A percentile compares a stretch with the other conserved stretches of the same genome.
Evolutionary conservation across 2,329 filamentous ascomycete genomes (phyloP).

Genomic region (Diaporthe sp.): DNA sequence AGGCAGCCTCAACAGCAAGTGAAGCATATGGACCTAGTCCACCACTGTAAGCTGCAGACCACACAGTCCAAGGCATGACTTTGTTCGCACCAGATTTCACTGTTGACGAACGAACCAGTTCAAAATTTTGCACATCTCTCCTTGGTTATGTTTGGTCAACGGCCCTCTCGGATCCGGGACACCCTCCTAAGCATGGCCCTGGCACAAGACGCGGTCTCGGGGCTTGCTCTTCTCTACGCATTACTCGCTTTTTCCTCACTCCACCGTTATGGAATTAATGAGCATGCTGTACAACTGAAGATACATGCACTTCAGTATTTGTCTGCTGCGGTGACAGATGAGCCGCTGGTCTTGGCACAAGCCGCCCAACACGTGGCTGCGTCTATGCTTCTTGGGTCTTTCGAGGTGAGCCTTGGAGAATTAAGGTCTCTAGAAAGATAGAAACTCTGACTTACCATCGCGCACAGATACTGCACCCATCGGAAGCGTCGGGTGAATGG

Average conservation of each 20-base stretch:
- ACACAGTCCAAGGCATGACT: neutral
- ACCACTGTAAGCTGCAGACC: neutral
- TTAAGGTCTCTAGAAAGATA: rapidly evolving
- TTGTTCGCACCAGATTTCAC: neutral
- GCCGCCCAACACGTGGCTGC: constrained; percentile 13
- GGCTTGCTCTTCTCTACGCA: neutral
- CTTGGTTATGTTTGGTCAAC: neutral
- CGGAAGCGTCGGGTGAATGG: constrained; percentile 5
- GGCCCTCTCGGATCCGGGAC: neutral
- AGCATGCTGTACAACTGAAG: neutral
- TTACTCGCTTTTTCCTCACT: neutral
- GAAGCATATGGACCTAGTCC: neutral
- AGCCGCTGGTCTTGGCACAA: neutral
- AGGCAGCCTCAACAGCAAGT: neutral
- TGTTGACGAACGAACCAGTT: neutral
- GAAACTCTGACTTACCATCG: neutral
- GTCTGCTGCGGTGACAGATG: neutral
- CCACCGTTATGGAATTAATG: neutral
- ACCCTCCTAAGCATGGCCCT: neutral
- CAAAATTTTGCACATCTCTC: constrained; percentile 3
- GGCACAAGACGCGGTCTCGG: neutral
- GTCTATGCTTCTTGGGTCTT: neutral
- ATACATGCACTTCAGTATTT: neutral
- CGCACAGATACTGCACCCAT: neutral
- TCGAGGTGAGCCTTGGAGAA: neutral